A percentile compares a stretch with the other conserved stretches of the same genome.
phyloP scores from a whole-genome alignment of 148 eudicot species.

The Rhododendron ferrugineum region DNA sequence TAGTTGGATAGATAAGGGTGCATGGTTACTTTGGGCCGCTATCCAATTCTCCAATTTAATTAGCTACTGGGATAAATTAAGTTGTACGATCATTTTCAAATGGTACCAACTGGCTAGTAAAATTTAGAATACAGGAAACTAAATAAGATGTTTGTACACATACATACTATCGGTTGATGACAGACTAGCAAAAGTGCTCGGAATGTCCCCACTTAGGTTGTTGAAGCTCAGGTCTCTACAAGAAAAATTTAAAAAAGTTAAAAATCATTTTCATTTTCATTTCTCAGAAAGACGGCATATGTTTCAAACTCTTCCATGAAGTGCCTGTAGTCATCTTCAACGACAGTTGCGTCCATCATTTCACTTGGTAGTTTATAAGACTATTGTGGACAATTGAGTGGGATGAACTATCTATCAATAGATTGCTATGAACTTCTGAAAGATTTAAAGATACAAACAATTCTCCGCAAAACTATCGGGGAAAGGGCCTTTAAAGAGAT shows the following conservation, averaged over 20 bases:
- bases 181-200: conserved; percentile 3
- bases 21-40: neutral
- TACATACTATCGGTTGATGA: conserved; percentile 6
- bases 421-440: neutral
- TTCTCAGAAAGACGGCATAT: neutral
- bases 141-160: neutral
- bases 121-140: neutral
- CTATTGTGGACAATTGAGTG: too few relatives aligned
- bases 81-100: neutral
- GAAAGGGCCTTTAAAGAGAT: neutral
- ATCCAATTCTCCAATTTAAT: neutral
- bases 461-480: neutral
- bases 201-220: conserved; percentile 32
- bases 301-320: too few relatives aligned
- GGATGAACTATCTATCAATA: neutral
- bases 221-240: conserved; percentile 36
- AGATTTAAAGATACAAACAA: neutral
- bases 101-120: neutral
- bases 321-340: neutral
- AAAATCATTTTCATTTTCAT: neutral
- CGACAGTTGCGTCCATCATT: neutral
- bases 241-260: neutral
- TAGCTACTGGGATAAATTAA: too few relatives aligned
- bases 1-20: neutral
- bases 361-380: neutral